phyloP scores from a whole-genome alignment of 805 yeast species.

The Ascoidea tarda region DNA sequence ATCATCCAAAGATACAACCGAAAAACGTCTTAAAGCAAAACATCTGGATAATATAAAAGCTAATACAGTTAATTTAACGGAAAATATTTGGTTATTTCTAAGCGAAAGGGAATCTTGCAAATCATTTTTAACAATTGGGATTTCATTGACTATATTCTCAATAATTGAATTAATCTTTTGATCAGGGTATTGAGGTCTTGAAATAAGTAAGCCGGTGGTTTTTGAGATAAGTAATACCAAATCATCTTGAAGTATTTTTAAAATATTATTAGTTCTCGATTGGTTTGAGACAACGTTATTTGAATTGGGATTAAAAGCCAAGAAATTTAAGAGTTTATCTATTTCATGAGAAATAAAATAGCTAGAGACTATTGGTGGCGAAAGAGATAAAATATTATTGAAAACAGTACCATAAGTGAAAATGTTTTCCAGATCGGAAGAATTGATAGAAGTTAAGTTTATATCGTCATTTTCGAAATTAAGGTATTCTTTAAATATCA shows the following conservation, averaged over 20 bases:
- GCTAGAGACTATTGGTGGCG: slow-evolving; percentile 9
- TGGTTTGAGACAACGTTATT: neutral
- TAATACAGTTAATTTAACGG: slow-evolving; percentile 1
- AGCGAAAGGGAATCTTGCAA: neutral
- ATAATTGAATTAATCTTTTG: too few species aligned
- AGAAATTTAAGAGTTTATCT: neutral
- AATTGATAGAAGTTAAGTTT: too few species aligned
- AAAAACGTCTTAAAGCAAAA: neutral
- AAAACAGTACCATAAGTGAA: slow-evolving; percentile 11
- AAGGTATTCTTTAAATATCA: slow-evolving; percentile 19
- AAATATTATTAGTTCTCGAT: slow-evolving; percentile 3
- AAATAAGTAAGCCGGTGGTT: slow-evolving; percentile 15
- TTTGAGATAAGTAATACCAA: slow-evolving; percentile 12
- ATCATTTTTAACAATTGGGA: too few species aligned
- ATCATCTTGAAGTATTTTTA: slow-evolving; percentile 15
- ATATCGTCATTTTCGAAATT: neutral
- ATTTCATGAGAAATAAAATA: neutral
- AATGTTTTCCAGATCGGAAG: neutral
- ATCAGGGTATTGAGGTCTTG: neutral
- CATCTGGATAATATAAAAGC: neutral
- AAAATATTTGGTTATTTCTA: neutral
- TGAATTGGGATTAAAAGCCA: neutral
- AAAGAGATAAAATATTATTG: slow-evolving; percentile 16
- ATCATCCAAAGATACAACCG: neutral
- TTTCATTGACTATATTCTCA: neutral